phyloP scores from a whole-genome alignment of 2,329 filamentous ascomycete species.

The Phialophora verrucosa region DNA sequence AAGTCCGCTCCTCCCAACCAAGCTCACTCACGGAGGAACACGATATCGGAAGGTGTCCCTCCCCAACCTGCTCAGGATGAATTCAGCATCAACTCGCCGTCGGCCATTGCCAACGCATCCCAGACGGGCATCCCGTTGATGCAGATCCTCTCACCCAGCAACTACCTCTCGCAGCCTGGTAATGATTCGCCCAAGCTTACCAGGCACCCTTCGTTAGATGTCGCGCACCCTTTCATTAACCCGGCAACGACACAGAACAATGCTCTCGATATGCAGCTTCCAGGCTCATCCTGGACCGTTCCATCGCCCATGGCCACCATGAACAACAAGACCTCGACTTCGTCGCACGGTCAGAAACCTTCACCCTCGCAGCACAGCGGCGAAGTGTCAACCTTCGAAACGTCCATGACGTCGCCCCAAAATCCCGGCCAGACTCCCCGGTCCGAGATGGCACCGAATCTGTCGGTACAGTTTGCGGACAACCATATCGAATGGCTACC shows the following conservation, averaged over 20 bases:
- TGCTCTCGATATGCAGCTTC: constrained; percentile 27
- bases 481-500: constrained; percentile 34
- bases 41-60: constrained; percentile 36
- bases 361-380: constrained; percentile 33
- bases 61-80: constrained; percentile 39
- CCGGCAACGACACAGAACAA: constrained; percentile 22
- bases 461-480: constrained; percentile 23
- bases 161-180: constrained; percentile 26
- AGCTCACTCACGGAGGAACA: constrained; percentile 40
- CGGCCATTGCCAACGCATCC: constrained; percentile 32
- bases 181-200: constrained; percentile 25
- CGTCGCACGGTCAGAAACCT: constrained; percentile 23
- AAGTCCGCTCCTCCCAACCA: constrained; percentile 43
- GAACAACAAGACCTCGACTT: constrained; percentile 24
- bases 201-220: constrained; percentile 30
- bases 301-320: constrained; percentile 26
- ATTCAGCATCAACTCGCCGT: constrained; percentile 39
- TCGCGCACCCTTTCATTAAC: constrained; percentile 29
- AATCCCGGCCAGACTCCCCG: constrained; percentile 31
- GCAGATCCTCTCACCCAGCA: constrained; percentile 35
- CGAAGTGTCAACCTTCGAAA: constrained; percentile 32
- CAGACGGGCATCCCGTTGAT: constrained; percentile 33
- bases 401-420: constrained; percentile 26
- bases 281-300: constrained; percentile 25
- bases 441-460: constrained; percentile 30